These are phyloP conservation scores for Butyriboletus appendiculatus DNA, from an alignment of 1,284 basidiomycete genomes.

Conservation along the genomic window DNA sequence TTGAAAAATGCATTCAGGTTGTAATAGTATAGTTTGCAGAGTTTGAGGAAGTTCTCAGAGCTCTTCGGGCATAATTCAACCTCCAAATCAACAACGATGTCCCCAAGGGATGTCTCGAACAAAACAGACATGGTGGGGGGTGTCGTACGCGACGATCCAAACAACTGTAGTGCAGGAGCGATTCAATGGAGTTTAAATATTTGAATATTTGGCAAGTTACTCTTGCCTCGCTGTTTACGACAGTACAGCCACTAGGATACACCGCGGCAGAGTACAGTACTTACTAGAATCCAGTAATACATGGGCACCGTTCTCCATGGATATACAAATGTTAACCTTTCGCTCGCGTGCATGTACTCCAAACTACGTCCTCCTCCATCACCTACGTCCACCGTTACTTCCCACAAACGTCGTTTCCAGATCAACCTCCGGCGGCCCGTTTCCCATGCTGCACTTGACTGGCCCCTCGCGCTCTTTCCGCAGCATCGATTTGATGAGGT, in stretches of 20 bases:
- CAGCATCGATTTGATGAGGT: not conserved
- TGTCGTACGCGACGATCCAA: not conserved
- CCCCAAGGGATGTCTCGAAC: conserved; percentile 94
- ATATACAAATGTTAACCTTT: not conserved
- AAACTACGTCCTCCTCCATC: not conserved
- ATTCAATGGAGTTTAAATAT: not conserved
- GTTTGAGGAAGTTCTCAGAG: conserved; percentile 95
- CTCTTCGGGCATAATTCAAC: conserved; percentile 88
- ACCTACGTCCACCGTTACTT: not conserved
- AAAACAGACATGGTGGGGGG: conserved; percentile 85
- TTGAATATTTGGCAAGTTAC: not conserved
- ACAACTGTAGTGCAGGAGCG: not conserved
- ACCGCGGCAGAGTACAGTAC: too few relatives aligned
- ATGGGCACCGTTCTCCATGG: too few relatives aligned
- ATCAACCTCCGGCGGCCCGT: not conserved
- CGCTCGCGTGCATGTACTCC: not conserved
- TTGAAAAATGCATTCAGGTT: conserved; percentile 97
- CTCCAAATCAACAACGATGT: conserved; percentile 95
- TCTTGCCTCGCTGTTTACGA: not conserved
- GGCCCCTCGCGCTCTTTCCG: not conserved
- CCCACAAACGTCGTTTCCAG: not conserved
- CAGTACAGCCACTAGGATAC: conserved; percentile 1
- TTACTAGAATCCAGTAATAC: too few relatives aligned
- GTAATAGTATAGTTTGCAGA: conserved; percentile 97
- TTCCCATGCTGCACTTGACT: not conserved